A percentile compares a stretch with the other conserved stretches of the same genome.
Evolutionary conservation across 495 filamentous ascomycete genomes (phyloP).

Genomic region (Margaritispora aquatica): DNA sequence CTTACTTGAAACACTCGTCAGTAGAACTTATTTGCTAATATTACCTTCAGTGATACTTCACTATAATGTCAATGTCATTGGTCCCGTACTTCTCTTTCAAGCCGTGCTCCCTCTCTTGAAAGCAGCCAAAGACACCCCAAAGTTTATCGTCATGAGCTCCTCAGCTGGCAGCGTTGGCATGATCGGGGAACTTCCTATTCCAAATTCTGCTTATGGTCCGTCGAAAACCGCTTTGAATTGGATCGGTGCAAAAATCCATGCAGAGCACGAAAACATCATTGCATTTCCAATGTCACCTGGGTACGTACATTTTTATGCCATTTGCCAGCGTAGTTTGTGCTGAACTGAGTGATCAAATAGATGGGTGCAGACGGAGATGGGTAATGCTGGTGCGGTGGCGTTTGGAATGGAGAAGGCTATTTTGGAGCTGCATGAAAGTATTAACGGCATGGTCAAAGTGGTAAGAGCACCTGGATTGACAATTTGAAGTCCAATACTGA

Average conservation of each 20-base stretch:
- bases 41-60: no score
- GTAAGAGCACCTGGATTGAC: background rate
- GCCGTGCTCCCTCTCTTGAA: slow-evolving; percentile 30
- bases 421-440: slow-evolving; percentile 9
- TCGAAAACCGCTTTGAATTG: slow-evolving; percentile 37
- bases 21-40: no score
- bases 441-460: slow-evolving; percentile 12
- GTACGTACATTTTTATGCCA: background rate
- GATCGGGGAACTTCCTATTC: slow-evolving; percentile 20
- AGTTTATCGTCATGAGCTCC: slow-evolving; percentile 5
- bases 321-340: background rate
- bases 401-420: slow-evolving; percentile 11
- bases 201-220: slow-evolving; percentile 29
- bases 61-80: slow-evolving; percentile 34
- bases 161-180: slow-evolving; percentile 24
- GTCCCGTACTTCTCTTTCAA: slow-evolving; percentile 33
- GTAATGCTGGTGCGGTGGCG: slow-evolving; percentile 1
- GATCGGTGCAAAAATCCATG: slow-evolving; percentile 32
- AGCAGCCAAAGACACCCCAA: background rate
- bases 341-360: background rate
- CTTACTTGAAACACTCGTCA: no score
- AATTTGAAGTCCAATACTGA: background rate
- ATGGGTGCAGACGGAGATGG: slow-evolving; percentile 18
- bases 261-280: slow-evolving; percentile 29
- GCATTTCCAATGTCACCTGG: slow-evolving; percentile 33